phyloP scores from a whole-genome alignment of 345 rosid species.

The Syzygium grande region DNA sequence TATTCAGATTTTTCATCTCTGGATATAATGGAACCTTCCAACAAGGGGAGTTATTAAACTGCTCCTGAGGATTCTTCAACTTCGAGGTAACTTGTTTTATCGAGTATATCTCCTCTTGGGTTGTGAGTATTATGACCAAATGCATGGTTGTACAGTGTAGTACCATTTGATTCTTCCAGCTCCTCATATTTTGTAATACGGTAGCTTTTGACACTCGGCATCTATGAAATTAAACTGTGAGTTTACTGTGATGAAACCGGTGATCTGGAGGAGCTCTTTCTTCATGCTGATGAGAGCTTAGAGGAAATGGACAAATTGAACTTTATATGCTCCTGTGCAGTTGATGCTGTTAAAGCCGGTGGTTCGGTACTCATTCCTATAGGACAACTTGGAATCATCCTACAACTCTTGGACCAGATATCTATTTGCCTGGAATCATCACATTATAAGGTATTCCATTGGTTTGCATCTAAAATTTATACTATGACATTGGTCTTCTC shows the following conservation, averaged over 20 bases:
- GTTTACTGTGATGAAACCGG: background rate
- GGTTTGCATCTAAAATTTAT: slow-evolving; percentile 1
- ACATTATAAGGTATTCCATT: slow-evolving; percentile 24
- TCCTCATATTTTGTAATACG: background rate
- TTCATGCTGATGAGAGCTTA: slow-evolving; percentile 25
- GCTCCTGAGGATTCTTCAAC: slow-evolving; percentile 2
- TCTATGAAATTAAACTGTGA: background rate
- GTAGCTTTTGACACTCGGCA: background rate
- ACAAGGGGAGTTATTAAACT: slow-evolving; percentile 9
- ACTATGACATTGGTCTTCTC: background rate
- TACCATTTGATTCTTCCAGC: background rate
- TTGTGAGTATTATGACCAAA: background rate
- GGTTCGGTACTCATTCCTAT: slow-evolving; percentile 72
- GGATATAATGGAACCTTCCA: slow-evolving; percentile 20
- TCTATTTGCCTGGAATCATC: slow-evolving; percentile 41
- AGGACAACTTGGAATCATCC: slow-evolving; percentile 40
- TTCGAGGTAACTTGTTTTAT: slow-evolving; percentile 30
- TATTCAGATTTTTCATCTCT: slow-evolving; percentile 53
- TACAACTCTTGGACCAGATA: slow-evolving; percentile 66
- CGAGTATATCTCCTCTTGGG: background rate
- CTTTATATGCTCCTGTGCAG: slow-evolving; percentile 51
- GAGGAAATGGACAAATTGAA: slow-evolving; percentile 68
- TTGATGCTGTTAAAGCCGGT: slow-evolving; percentile 59
- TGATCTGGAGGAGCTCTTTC: slow-evolving; percentile 23
- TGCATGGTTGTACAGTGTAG: background rate